phyloP scores from a whole-genome alignment of 352 stramenopile species.

The Phytophthora sansomeana region DNA sequence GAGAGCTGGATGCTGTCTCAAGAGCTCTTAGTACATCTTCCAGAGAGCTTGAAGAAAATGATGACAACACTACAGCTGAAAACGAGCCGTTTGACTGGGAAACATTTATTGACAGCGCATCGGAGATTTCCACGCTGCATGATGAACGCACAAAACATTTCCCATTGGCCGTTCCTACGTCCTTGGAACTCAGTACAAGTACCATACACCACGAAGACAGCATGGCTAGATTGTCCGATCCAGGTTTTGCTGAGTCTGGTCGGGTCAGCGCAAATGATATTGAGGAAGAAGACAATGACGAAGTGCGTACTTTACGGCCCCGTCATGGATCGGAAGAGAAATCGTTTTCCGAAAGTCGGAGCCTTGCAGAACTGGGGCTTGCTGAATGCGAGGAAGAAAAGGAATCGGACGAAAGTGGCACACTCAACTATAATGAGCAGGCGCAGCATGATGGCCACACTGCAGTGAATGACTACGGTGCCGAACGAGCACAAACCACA shows the following conservation, averaged over 20 bases:
- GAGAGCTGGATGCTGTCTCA: conserved; percentile 30
- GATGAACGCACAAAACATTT: conserved; percentile 28
- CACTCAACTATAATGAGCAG: conserved; percentile 15
- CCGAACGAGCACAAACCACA: conserved; percentile 7
- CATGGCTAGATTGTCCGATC: conserved; percentile 8
- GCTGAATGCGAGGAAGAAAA: conserved; percentile 51
- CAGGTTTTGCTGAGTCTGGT: neutral
- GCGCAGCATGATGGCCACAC: conserved; percentile 1
- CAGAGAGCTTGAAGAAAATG: conserved; percentile 23
- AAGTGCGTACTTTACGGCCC: conserved; percentile 2
- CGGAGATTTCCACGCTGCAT: conserved; percentile 40
- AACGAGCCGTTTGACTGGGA: conserved; percentile 64
- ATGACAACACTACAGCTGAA: conserved; percentile 16
- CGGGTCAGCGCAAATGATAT: conserved; percentile 12
- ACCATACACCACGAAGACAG: conserved; percentile 35
- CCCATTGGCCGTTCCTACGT: conserved; percentile 10
- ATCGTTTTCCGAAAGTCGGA: conserved; percentile 12
- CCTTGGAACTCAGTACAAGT: conserved; percentile 33
- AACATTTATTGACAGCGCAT: conserved; percentile 68
- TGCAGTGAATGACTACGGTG: conserved; percentile 1
- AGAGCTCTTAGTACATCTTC: conserved; percentile 28
- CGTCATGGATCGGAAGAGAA: conserved; percentile 1
- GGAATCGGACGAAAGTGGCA: conserved; percentile 25
- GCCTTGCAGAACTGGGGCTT: conserved; percentile 20
- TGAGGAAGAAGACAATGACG: conserved; percentile 9